Conservation (phyloP, 2,329 filamentous ascomycete species). For the Arthrinium phaeospermum region DNA sequence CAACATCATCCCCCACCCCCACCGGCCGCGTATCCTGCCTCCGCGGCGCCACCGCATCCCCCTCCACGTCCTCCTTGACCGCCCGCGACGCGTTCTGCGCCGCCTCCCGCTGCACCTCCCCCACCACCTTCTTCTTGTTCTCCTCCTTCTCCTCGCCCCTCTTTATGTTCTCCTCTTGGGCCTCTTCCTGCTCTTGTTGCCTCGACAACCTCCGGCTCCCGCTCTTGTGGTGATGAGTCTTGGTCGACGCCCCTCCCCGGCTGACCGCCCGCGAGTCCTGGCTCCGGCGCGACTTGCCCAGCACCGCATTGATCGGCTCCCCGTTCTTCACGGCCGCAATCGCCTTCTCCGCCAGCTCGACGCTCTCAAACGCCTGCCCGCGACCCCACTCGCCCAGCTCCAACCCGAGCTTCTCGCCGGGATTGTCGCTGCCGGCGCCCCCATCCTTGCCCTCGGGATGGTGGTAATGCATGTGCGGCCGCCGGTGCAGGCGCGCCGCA, state of each 20-base stretch:
- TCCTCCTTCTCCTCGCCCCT: neutral
- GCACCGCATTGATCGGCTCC: slow-evolving; percentile 43
- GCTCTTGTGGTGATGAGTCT: neutral
- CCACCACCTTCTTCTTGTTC: slow-evolving; percentile 3
- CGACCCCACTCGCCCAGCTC: slow-evolving; percentile 45
- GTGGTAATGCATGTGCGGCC: slow-evolving; percentile 8
- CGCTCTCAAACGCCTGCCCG: slow-evolving; percentile 55
- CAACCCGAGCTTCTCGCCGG: slow-evolving; percentile 37
- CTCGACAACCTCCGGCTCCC: neutral
- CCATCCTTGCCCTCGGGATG: slow-evolving; percentile 15
- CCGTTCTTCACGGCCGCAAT: slow-evolving; percentile 53
- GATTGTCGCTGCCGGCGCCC: slow-evolving; percentile 27
- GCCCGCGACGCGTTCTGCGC: slow-evolving; percentile 6
- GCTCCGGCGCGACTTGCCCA: slow-evolving; percentile 26
- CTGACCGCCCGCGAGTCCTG: neutral
- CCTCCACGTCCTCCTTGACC: neutral
- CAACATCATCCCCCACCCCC: neutral
- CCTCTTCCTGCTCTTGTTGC: neutral
- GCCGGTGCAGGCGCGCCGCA: slow-evolving; percentile 21
- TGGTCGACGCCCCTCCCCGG: neutral
- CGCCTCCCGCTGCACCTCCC: slow-evolving; percentile 3
- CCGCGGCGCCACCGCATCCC: neutral
- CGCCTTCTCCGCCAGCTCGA: slow-evolving; percentile 51
- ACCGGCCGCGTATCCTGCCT: neutral
- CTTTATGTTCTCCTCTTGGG: neutral